phyloP scores from a whole-genome alignment of 2,329 filamentous ascomycete species.

The Neonectria punicea region DNA sequence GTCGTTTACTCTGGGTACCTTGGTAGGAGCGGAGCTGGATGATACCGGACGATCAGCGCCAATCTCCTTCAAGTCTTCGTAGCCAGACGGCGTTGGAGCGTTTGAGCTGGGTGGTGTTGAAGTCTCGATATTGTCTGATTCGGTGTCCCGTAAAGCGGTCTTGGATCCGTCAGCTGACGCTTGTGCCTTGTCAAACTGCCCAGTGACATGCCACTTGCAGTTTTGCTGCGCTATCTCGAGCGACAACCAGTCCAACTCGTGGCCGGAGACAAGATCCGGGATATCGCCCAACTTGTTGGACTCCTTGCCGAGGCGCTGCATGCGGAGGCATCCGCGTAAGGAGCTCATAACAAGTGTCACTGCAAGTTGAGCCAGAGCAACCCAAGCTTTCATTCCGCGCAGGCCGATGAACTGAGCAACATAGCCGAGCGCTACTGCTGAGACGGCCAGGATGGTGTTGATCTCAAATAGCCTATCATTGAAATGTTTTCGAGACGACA shows the following conservation, averaged over 20 bases:
- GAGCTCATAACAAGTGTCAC: conserved; percentile 33
- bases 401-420: conserved; percentile 37
- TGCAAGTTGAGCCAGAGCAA: conserved; percentile 33
- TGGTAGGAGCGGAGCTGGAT: not conserved
- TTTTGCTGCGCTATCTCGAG: conserved; percentile 15
- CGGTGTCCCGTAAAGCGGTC: not conserved
- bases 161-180: not conserved
- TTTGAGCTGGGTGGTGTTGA: not conserved
- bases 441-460: conserved; percentile 15
- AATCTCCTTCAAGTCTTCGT: not conserved
- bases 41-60: not conserved
- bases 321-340: conserved; percentile 29
- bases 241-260: conserved; percentile 41
- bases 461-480: conserved; percentile 2
- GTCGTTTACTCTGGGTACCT: not conserved
- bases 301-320: conserved; percentile 25
- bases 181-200: not conserved
- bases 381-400: conserved; percentile 33
- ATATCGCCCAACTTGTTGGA: conserved; percentile 27
- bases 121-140: not conserved
- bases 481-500: conserved; percentile 19
- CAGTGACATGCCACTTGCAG: conserved; percentile 6
- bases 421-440: conserved; percentile 15
- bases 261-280: conserved; percentile 25
- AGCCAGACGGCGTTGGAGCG: not conserved